Percentiles rank a stretch among this genome's conserved stretches.
Conservation (phyloP, 2,329 filamentous ascomycete species). For the Neonectria ditissima region DNA sequence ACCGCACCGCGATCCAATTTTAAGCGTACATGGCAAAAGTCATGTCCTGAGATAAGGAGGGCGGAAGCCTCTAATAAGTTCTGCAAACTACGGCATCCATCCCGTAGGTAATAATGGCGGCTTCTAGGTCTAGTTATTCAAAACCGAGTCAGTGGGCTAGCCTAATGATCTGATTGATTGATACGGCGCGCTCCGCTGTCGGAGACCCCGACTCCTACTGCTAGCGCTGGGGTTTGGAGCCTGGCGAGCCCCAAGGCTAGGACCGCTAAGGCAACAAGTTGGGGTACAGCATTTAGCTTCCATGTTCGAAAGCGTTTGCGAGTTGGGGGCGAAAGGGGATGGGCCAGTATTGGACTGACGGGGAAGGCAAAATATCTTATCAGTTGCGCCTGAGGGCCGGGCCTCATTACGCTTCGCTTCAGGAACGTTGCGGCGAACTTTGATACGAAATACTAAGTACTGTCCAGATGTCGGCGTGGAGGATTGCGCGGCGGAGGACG, state of each 20-base stretch:
- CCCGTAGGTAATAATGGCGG: no score
- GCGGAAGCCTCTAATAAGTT: conserved; percentile 5
- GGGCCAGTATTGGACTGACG: conserved; percentile 2
- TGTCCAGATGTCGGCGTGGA: background rate
- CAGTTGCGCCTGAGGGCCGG: conserved; percentile 6
- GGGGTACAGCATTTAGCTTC: background rate
- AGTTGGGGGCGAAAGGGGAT: background rate
- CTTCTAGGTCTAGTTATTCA: background rate
- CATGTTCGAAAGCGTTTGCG: background rate
- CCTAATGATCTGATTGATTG: conserved; percentile 11
- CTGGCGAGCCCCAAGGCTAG: background rate
- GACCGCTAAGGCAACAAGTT: background rate
- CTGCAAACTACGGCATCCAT: background rate
- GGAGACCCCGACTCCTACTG: background rate
- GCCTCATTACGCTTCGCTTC: conserved; percentile 4
- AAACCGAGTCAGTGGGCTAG: conserved; percentile 2
- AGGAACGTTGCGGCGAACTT: conserved; percentile 16
- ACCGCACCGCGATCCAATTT: conserved; percentile 3
- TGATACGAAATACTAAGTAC: background rate
- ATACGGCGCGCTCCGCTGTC: conserved; percentile 18
- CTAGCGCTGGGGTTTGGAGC: conserved; percentile 8
- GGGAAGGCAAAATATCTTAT: background rate
- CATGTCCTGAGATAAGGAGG: conserved; percentile 9
- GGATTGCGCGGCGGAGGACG: background rate
- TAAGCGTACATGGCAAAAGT: background rate